Percentiles rank a stretch among this genome's conserved stretches.
Conservation (phyloP, 2,329 filamentous ascomycete species). For the Macrophomina tecta region DNA sequence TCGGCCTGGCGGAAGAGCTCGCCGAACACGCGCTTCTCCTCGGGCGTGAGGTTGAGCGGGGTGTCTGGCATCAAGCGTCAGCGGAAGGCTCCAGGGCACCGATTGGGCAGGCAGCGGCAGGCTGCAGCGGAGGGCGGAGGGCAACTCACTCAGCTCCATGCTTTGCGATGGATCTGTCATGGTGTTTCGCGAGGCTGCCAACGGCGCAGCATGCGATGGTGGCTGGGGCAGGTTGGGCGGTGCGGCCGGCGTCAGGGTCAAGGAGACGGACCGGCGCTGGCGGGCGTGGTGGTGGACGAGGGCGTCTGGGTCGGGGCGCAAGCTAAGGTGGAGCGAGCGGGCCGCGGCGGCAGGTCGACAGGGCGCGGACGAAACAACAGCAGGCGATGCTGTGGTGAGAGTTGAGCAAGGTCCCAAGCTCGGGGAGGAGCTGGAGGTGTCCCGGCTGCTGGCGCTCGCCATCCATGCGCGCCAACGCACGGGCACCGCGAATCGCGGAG, state of each 20-base stretch:
- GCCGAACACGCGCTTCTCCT: conserved; percentile 93
- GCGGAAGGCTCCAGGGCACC: conserved; percentile 27
- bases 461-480: conserved; percentile 10
- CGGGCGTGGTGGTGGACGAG: background rate
- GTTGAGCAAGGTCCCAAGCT: conserved; percentile 26
- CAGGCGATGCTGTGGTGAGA: conserved; percentile 21
- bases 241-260: conserved; percentile 27
- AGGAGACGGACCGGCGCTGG: conserved; percentile 7
- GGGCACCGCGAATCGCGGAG: conserved; percentile 25
- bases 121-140: background rate
- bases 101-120: conserved; percentile 31
- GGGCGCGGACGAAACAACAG: conserved; percentile 16
- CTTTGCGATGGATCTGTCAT: conserved; percentile 45
- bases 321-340: conserved; percentile 12
- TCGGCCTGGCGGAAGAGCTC: conserved; percentile 94
- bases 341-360: background rate
- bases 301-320: conserved; percentile 9
- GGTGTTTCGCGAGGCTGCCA: conserved; percentile 35
- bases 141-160: conserved; percentile 43
- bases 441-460: conserved; percentile 22
- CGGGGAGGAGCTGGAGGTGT: conserved; percentile 22
- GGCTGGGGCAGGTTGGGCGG: conserved; percentile 24
- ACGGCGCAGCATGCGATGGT: conserved; percentile 26
- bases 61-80: conserved; percentile 46
- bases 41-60: conserved; percentile 82